Evolutionary conservation across 306 rosid genomes (phyloP), one percentile per base, ranked within the genome.

Genomic region (Medicago lupulina): DNA sequence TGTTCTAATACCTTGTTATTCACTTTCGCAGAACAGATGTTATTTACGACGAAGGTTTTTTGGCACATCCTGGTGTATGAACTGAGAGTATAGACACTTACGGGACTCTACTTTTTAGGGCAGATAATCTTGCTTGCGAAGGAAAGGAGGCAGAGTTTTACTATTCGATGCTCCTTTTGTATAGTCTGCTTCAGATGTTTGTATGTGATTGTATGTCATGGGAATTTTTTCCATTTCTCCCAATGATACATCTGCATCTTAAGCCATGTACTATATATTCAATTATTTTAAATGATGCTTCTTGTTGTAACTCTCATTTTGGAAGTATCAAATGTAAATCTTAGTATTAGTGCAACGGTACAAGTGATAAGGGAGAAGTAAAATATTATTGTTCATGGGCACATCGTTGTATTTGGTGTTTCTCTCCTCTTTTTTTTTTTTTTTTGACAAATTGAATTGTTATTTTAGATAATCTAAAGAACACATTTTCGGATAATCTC

Each of bases 211-310:
- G 58, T 71, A 60, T 54, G 62, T 51, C 63, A 23, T 74, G 65
- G 75, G 76, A 81, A 78, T 75, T 85, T 51, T 83, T 79, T 19
- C 59, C 44, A 21, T 50, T 16, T 58, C 79, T 71, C 67, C 72
- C 50, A 43, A 9, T 68, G 78, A 70, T 49, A 2, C 43, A 19
- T 79, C 53, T 39, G 2, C 53, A 34, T 53, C 36, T 68, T 73
- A 9, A 36, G 23, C 44, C 9, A 59, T 40, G 47, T 23, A 9
- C 14, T 67, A 8, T 41, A 71, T 9, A 36, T 16, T 44, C 21
- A 21, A 39, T 50, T 49, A 72, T 70, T 70, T 70, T 74, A 7
- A 23, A 10, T 39, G 54, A 69, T 46, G 38, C 38, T 69, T 77
- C 70, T 36, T 60, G 51, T 76, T 53, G 46, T 70, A 44, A 75